phyloP scores from a whole-genome alignment of 1,284 basidiomycete genomes.

The Vanrija humicola region DNA sequence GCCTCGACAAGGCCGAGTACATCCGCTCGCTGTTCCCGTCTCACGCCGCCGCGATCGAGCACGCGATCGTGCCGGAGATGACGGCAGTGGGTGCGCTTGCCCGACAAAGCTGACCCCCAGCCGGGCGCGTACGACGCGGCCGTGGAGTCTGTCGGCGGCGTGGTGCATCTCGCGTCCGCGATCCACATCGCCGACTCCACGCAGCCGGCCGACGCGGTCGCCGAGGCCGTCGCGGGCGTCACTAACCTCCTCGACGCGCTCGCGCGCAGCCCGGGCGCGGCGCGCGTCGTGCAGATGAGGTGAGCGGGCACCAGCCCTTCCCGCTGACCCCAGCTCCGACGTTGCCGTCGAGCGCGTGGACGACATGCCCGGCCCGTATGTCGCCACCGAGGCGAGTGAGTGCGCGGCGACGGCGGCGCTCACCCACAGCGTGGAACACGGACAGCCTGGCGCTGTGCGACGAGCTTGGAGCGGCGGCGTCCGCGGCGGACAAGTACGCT shows the following conservation, averaged over 20 bases:
- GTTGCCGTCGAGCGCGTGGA: background rate
- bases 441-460: background rate
- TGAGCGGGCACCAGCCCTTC: background rate
- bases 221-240: constrained; percentile 1
- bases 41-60: background rate
- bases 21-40: background rate
- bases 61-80: background rate
- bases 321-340: background rate
- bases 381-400: background rate
- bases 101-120: constrained; percentile 28
- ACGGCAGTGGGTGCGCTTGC: background rate
- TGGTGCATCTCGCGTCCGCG: constrained; percentile 42
- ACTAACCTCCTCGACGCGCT: background rate
- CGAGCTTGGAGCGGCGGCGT: constrained; percentile 1
- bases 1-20: background rate
- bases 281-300: background rate
- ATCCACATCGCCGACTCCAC: constrained; percentile 1
- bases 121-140: constrained; percentile 64
- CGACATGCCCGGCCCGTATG: background rate
- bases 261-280: background rate
- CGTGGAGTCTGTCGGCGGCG: constrained; percentile 61
- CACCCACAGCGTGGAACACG: too few relatives aligned
- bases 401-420: too few relatives aligned
- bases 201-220: too few relatives aligned
- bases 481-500: constrained; percentile 7